A percentile compares a stretch with the other conserved stretches of the same genome.
These are phyloP conservation scores for Pulveroboletus sp. DNA, from an alignment of 768 basidiomycete genomes.

Conservation along the genomic window DNA sequence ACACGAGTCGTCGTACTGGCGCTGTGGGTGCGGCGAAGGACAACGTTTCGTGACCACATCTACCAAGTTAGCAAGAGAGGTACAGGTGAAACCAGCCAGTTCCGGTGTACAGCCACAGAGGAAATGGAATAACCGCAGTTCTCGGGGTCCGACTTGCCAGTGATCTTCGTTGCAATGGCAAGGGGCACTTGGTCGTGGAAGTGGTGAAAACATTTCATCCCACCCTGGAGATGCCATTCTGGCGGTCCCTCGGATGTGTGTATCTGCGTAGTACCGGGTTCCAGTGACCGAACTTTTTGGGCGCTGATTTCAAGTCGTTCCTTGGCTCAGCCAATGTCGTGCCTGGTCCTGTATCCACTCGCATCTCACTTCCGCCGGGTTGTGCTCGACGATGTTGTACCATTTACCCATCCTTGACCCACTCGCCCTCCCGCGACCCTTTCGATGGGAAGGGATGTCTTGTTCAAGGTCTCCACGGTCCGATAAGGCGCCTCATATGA, in stretches of 20 bases:
- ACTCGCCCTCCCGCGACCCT: conserved; percentile 15
- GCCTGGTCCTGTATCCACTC: conserved; percentile 15
- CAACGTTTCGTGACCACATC: conserved; percentile 25
- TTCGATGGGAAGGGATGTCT: conserved; percentile 16
- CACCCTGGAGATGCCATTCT: conserved; percentile 3
- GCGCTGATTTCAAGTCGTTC: conserved; percentile 14
- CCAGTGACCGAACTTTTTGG: conserved; percentile 1
- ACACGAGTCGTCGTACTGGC: conserved; percentile 7
- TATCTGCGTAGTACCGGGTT: conserved; percentile 5
- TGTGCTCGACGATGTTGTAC: not conserved
- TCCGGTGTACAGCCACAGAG: conserved; percentile 21
- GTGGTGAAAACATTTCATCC: conserved; percentile 9
- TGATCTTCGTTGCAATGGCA: conserved; percentile 21
- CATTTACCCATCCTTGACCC: not conserved
- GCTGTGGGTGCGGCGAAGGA: conserved; percentile 16
- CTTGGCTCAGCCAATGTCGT: conserved; percentile 15
- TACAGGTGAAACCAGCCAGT: not conserved
- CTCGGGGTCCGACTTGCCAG: conserved; percentile 16
- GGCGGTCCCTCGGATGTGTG: conserved; percentile 20
- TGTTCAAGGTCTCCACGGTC: conserved; percentile 6
- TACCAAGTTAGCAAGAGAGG: not conserved
- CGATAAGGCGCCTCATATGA: conserved; percentile 1
- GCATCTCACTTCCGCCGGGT: not conserved
- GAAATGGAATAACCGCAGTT: conserved; percentile 6
- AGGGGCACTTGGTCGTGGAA: conserved; percentile 32